These are phyloP conservation scores for Coemansia sp. DNA, from an alignment of 192 early-diverging fungal species.

Conservation along the genomic window DNA sequence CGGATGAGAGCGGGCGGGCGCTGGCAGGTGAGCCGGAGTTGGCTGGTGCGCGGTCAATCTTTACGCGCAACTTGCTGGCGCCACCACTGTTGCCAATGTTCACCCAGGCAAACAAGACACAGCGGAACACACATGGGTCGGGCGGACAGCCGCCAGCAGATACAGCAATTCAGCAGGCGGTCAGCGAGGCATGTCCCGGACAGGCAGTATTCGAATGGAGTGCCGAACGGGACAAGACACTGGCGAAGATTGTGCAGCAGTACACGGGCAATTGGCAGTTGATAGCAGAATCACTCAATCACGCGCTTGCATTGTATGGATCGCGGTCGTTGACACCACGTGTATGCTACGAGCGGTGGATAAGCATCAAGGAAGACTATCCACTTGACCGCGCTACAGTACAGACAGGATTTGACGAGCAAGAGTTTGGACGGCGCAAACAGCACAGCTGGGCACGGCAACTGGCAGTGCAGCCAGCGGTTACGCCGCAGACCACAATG, in stretches of 20 bases:
- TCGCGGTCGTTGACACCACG: constrained; percentile 34
- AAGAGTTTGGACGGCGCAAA: constrained; percentile 37
- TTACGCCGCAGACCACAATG: constrained; percentile 28
- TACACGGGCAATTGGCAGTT: constrained; percentile 50
- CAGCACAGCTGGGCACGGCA: constrained; percentile 27
- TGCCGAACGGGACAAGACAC: constrained; percentile 36
- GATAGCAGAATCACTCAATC: constrained; percentile 46
- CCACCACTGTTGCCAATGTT: constrained; percentile 49
- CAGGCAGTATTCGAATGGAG: constrained; percentile 50
- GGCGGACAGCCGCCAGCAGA: constrained; percentile 35
- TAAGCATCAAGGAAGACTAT: constrained; percentile 43
- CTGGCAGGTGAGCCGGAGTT: constrained; percentile 21
- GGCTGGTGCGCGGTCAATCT: constrained; percentile 25
- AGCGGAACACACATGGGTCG: constrained; percentile 24
- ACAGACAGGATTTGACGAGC: constrained; percentile 48
- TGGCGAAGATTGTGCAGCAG: constrained; percentile 46
- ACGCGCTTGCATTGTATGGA: constrained; percentile 33
- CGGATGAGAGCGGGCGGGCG: constrained; percentile 12
- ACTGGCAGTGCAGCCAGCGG: constrained; percentile 21
- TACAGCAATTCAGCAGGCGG: constrained; percentile 34
- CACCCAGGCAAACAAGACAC: constrained; percentile 41
- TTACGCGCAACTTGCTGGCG: constrained; percentile 45
- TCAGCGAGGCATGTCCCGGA: constrained; percentile 43
- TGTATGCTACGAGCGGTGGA: constrained; percentile 46
- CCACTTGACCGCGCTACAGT: constrained; percentile 31